These are phyloP conservation scores for Jasminum sambac DNA, from an alignment of 257 asterid species.

Conservation along the genomic window DNA sequence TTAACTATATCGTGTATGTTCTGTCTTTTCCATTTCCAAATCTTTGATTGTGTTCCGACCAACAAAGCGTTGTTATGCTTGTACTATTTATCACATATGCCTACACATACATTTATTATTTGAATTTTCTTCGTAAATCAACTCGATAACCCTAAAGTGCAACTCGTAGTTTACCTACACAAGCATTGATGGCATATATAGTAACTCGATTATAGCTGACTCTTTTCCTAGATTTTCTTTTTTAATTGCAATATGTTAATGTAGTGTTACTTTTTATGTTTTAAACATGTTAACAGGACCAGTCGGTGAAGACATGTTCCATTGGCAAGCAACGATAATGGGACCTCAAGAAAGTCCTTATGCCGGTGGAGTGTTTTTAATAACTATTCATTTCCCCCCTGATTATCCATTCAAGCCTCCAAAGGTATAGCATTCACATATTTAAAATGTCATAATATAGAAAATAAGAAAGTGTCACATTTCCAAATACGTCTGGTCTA, in stretches of 20 bases:
- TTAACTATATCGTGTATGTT: neutral
- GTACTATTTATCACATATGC: neutral
- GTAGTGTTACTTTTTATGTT: constrained; percentile 5
- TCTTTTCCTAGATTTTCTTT: neutral
- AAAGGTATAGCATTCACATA: constrained; percentile 41
- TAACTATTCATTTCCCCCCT: constrained; percentile 74
- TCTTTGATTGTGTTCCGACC: neutral
- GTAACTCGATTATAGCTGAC: neutral
- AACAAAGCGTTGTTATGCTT: neutral
- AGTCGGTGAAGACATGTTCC: constrained; percentile 84
- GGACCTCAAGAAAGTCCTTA: constrained; percentile 82
- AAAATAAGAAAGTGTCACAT: neutral
- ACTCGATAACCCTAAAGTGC: neutral
- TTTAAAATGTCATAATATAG: neutral
- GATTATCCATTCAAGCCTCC: constrained; percentile 83
- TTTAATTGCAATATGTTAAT: constrained; percentile 8
- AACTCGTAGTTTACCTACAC: neutral
- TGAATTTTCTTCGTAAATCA: neutral
- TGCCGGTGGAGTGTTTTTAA: constrained; percentile 74
- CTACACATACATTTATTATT: neutral
- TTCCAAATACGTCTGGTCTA: no score
- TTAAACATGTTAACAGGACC: constrained; percentile 47
- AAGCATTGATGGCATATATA: neutral
- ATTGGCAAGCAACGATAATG: constrained; percentile 87
- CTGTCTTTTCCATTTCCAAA: neutral